Conservation (phyloP, 2,329 filamentous ascomycete species). For the Clonostachys solani region DNA sequence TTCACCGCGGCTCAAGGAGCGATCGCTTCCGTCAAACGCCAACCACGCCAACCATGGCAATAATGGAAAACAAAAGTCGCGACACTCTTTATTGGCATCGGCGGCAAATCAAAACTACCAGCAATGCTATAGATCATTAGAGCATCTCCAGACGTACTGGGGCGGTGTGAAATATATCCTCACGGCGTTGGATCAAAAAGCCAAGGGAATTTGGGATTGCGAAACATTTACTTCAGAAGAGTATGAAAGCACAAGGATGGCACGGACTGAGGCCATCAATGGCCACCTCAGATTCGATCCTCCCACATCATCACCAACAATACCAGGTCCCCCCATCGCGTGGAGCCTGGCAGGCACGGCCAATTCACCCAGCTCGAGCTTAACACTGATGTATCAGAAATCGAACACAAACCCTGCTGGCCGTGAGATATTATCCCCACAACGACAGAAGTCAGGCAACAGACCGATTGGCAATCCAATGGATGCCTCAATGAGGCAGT, state of each 20-base stretch:
- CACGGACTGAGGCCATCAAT: slow-evolving; percentile 16
- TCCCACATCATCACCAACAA: slow-evolving; percentile 40
- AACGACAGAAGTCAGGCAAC: slow-evolving; percentile 24
- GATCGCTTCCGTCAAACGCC: background rate
- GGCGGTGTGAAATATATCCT: slow-evolving; percentile 83
- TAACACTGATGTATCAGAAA: slow-evolving; percentile 76
- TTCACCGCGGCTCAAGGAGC: slow-evolving; percentile 33
- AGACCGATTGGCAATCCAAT: slow-evolving; percentile 55
- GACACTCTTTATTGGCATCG: slow-evolving; percentile 73
- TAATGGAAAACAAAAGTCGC: slow-evolving; percentile 35
- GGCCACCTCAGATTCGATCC: slow-evolving; percentile 39
- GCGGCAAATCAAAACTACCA: slow-evolving; percentile 86
- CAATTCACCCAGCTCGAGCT: slow-evolving; percentile 78
- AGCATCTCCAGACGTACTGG: slow-evolving; percentile 82
- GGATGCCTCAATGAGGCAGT: slow-evolving; percentile 56
- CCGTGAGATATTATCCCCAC: no score
- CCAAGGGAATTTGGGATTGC: slow-evolving; percentile 80
- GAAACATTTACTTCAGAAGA: slow-evolving; percentile 67
- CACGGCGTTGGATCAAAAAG: slow-evolving; percentile 81
- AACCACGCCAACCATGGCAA: slow-evolving; percentile 2
- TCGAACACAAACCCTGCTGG: slow-evolving; percentile 1
- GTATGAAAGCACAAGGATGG: slow-evolving; percentile 64
- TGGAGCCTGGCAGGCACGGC: slow-evolving; percentile 87
- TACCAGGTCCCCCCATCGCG: slow-evolving; percentile 53
- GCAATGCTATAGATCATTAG: slow-evolving; percentile 77